Conservation (phyloP, 163 green algal species). For the Scenedesmus sp. region DNA sequence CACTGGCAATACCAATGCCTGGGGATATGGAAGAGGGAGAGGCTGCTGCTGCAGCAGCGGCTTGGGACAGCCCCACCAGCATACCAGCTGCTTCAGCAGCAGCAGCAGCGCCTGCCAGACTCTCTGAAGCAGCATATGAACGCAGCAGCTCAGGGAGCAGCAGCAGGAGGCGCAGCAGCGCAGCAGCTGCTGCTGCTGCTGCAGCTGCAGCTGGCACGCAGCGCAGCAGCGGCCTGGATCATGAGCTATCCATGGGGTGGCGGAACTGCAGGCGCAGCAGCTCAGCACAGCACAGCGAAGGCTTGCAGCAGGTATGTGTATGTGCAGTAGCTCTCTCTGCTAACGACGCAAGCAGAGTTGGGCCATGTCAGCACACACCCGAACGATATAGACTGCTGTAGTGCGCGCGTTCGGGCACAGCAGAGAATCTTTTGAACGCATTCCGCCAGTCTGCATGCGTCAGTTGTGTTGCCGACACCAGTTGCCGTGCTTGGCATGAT, state of each 20-base stretch:
- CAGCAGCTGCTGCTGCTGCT: constrained; percentile 3
- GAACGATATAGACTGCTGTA: too few species aligned
- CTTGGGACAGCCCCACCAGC: neutral
- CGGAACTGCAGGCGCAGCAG: neutral
- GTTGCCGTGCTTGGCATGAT: neutral
- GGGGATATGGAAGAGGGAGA: neutral
- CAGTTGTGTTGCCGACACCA: too few species aligned
- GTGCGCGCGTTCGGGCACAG: too few species aligned
- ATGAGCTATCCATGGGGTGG: neutral
- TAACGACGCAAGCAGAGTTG: neutral
- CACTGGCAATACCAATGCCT: neutral
- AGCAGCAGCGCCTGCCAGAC: neutral
- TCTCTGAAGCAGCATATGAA: neutral
- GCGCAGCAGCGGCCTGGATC: neutral
- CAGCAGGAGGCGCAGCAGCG: neutral
- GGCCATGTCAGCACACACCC: too few species aligned
- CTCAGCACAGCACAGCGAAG: neutral
- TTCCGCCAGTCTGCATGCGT: neutral
- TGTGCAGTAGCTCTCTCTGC: neutral
- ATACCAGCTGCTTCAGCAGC: neutral
- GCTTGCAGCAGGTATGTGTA: neutral
- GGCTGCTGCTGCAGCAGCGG: neutral
- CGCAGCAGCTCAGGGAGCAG: neutral
- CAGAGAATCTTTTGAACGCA: too few species aligned
- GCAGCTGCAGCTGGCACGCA: neutral